Conservation (phyloP, 2,329 filamentous ascomycete species). For the Claviceps pazoutovae region DNA sequence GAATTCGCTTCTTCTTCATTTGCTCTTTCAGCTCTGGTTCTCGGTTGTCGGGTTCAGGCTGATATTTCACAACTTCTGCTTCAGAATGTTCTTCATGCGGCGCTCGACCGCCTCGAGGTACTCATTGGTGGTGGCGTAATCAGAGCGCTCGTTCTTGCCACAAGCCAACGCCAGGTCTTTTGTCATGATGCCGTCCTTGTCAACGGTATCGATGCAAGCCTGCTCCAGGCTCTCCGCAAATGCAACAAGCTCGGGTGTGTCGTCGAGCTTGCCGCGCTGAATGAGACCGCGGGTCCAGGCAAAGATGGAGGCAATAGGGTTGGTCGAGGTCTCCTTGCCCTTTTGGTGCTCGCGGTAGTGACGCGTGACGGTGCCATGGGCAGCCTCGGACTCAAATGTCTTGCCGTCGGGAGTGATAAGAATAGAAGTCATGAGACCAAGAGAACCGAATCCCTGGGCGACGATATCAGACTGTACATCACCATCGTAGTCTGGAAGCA, state of each 20-base stretch:
- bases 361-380: conserved; percentile 94
- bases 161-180: conserved; percentile 95
- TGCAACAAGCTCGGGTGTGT: conserved; percentile 78
- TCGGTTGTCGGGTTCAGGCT: neutral
- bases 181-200: conserved; percentile 93
- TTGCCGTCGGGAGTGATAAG: conserved; percentile 93
- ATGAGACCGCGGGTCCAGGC: conserved; percentile 92
- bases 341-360: conserved; percentile 99
- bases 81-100: conserved; percentile 67
- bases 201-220: conserved; percentile 88
- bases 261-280: conserved; percentile 85
- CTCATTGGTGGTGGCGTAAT: conserved; percentile 84
- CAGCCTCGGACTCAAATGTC: conserved; percentile 94
- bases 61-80: conserved; percentile 52
- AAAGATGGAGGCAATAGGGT: conserved; percentile 98
- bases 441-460: conserved; percentile 92
- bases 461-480: conserved; percentile 98
- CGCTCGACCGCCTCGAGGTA: conserved; percentile 90
- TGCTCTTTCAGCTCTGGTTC: neutral
- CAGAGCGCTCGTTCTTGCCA: conserved; percentile 69
- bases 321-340: conserved; percentile 91
- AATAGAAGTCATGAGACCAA: conserved; percentile 96
- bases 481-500: conserved; percentile 74
- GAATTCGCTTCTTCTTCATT: neutral
- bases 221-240: conserved; percentile 88